Conservation (phyloP, 2,329 filamentous ascomycete species). For the Ceratocystiopsis minuta region DNA sequence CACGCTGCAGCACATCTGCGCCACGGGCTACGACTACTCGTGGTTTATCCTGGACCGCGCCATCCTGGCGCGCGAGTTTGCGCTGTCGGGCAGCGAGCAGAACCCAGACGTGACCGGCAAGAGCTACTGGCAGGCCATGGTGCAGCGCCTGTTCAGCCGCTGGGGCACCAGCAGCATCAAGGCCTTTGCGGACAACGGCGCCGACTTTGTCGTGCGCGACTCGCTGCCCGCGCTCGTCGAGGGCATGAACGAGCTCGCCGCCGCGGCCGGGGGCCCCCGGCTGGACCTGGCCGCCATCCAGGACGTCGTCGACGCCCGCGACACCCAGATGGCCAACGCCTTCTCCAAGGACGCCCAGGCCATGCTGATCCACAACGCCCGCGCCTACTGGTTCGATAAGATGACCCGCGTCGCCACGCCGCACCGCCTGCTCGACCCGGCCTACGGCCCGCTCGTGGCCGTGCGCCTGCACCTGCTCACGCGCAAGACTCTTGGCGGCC, state of each 20-base stretch:
- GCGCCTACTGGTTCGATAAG: slow-evolving; percentile 36
- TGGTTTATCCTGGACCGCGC: slow-evolving; percentile 43
- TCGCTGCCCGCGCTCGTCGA: slow-evolving; percentile 34
- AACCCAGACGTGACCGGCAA: slow-evolving; percentile 43
- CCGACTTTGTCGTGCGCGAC: slow-evolving; percentile 40
- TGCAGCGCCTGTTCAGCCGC: slow-evolving; percentile 29
- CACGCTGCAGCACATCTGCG: slow-evolving; percentile 40
- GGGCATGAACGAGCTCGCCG: slow-evolving; percentile 40
- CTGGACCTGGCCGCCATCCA: slow-evolving; percentile 27
- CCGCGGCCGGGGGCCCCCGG: slow-evolving; percentile 24
- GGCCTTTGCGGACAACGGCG: slow-evolving; percentile 38
- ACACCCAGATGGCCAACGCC: slow-evolving; percentile 35
- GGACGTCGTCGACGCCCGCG: slow-evolving; percentile 31
- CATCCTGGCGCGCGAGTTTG: slow-evolving; percentile 44
- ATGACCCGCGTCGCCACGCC: slow-evolving; percentile 32
- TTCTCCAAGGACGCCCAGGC: slow-evolving; percentile 43
- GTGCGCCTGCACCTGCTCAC: slow-evolving; percentile 43
- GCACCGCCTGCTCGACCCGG: slow-evolving; percentile 33
- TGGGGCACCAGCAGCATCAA: slow-evolving; percentile 37
- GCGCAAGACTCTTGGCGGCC: slow-evolving; percentile 40
- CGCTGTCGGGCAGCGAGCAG: slow-evolving; percentile 44
- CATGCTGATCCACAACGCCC: slow-evolving; percentile 41
- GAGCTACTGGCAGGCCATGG: slow-evolving; percentile 32
- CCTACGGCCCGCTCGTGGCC: slow-evolving; percentile 40
- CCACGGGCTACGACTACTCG: slow-evolving; percentile 42